phyloP scores from a whole-genome alignment of 106 monocot genomes.

The Dendrobium officinale region DNA sequence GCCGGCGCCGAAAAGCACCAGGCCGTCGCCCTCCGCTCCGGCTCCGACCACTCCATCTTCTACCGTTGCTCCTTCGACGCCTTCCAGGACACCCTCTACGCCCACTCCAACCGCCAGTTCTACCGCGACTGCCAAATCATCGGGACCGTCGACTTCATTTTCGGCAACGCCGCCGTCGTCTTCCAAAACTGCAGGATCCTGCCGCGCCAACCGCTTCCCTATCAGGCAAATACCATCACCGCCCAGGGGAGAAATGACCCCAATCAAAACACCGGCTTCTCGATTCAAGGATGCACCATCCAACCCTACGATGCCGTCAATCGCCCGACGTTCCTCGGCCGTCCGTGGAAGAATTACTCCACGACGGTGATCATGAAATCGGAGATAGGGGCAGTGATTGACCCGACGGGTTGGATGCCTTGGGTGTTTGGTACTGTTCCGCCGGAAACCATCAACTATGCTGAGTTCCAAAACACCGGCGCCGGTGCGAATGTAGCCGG shows the following conservation, averaged over 20 bases:
- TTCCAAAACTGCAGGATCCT: conserved; percentile 23
- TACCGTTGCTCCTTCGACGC: conserved; percentile 29
- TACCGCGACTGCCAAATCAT: conserved; percentile 24
- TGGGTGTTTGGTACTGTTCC: conserved; percentile 16
- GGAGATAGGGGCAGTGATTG: conserved; percentile 19
- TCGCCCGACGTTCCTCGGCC: conserved; percentile 18
- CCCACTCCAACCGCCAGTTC: conserved; percentile 28
- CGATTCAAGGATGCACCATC: conserved; percentile 19
- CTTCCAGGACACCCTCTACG: conserved; percentile 30
- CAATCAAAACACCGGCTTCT: conserved; percentile 22
- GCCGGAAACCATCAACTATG: conserved; percentile 20
- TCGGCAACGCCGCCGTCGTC: conserved; percentile 20
- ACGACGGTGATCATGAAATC: conserved; percentile 21
- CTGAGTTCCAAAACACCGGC: conserved; percentile 22
- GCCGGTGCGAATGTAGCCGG: conserved; percentile 14
- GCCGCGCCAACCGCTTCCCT: conserved; percentile 20
- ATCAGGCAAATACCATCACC: conserved; percentile 27
- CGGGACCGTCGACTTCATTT: conserved; percentile 28
- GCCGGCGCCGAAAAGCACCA: conserved; percentile 28
- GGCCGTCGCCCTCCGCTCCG: conserved; percentile 24
- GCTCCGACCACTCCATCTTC: conserved; percentile 24
- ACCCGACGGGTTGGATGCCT: conserved; percentile 20
- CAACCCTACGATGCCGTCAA: conserved; percentile 1
- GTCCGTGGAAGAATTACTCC: conserved; percentile 30
- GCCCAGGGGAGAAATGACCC: conserved; percentile 29